phyloP scores from a whole-genome alignment of 2,329 filamentous ascomycete species.

The Pseudogymnoascus sp. region DNA sequence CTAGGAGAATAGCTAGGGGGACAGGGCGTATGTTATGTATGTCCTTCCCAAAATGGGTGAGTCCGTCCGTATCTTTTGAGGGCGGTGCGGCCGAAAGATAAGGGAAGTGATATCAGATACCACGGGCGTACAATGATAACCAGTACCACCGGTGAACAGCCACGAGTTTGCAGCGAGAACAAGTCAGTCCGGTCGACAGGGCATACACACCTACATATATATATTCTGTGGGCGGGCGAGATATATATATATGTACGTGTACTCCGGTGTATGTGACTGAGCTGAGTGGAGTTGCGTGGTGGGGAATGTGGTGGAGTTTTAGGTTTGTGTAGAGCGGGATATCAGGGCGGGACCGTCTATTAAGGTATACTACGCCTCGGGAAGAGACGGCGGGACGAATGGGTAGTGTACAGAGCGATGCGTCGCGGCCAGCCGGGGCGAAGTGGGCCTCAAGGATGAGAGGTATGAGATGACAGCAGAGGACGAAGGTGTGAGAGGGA shows the following conservation, averaged over 20 bases:
- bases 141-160: not conserved
- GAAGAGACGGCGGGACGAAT: not conserved
- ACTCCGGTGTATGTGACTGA: not conserved
- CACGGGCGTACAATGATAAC: not conserved
- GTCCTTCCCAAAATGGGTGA: not conserved
- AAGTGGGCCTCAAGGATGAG: not conserved
- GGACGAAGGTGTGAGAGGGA: not conserved
- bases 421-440: not conserved
- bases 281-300: not conserved
- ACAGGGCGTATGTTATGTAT: not conserved
- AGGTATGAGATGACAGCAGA: not conserved
- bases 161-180: not conserved
- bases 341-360: conserved; percentile 1
- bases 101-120: not conserved
- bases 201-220: not conserved
- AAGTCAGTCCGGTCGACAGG: not conserved
- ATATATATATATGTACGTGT: not conserved
- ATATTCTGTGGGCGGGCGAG: not conserved
- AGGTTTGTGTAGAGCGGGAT: not conserved
- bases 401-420: not conserved
- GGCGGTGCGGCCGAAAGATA: not conserved
- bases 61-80: not conserved
- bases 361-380: not conserved
- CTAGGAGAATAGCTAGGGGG: not conserved
- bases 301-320: not conserved